A percentile compares a stretch with the other conserved stretches of the same genome.
These are phyloP conservation scores for Globisporangium recalcitrans DNA, from an alignment of 352 stramenopile genomes.

Conservation along the genomic window DNA sequence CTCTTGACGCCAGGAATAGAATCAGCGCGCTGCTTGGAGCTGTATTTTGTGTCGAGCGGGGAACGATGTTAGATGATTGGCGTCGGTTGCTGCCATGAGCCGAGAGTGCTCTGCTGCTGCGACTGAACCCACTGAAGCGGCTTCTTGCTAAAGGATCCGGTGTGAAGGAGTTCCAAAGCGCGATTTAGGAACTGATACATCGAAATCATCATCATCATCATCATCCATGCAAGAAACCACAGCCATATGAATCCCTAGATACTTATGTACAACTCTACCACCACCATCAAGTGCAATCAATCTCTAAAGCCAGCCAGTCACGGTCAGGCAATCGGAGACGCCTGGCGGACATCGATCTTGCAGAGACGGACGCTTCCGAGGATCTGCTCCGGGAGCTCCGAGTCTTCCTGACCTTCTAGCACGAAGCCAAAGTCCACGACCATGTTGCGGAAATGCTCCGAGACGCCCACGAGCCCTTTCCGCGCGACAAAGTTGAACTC, in stretches of 20 bases:
- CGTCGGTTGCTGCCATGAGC: neutral
- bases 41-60: too few relatives aligned
- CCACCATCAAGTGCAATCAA: neutral
- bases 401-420: constrained; percentile 71
- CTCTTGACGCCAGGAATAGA: neutral
- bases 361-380: constrained; percentile 68
- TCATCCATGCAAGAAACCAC: neutral
- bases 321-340: constrained; percentile 9
- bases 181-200: neutral
- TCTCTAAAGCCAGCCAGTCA: neutral
- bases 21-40: neutral
- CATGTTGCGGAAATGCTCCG: constrained; percentile 76
- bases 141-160: too few relatives aligned
- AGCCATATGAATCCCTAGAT: neutral
- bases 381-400: constrained; percentile 74
- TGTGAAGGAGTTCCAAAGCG: too few relatives aligned
- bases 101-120: too few relatives aligned
- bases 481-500: constrained; percentile 82
- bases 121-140: too few relatives aligned
- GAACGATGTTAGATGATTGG: too few relatives aligned
- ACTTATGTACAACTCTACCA: neutral
- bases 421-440: constrained; percentile 82
- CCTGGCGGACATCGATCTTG: constrained; percentile 63
- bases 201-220: too few relatives aligned
- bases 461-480: constrained; percentile 66